phyloP scores from a whole-genome alignment of 2,329 filamentous ascomycete genomes.

The Microthyrium microscopicum region DNA sequence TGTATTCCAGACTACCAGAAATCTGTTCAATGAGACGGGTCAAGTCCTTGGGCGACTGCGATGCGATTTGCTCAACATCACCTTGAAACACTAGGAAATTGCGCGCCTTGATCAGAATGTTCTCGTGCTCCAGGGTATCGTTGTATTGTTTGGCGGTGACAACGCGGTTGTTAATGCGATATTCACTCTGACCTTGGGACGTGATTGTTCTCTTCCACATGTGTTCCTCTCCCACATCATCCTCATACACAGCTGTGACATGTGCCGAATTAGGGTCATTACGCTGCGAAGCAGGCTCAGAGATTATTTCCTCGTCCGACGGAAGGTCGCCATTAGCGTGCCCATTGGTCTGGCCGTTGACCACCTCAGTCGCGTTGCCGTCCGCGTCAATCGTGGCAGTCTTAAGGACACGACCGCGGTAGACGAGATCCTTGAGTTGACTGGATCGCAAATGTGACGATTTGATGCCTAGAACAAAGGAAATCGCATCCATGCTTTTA shows the following conservation, averaged over 20 bases:
- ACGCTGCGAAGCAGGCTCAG: conserved; percentile 45
- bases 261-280: conserved; percentile 86
- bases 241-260: conserved; percentile 99
- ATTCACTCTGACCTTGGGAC: conserved; percentile 74
- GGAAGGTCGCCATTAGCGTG: conserved; percentile 24
- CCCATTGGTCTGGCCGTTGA: conserved; percentile 34
- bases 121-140: conserved; percentile 76
- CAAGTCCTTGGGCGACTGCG: conserved; percentile 83
- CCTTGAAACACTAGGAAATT: conserved; percentile 98
- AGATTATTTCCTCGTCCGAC: conserved; percentile 30
- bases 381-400: conserved; percentile 87
- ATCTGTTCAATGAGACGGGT: conserved; percentile 94
- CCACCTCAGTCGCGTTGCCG: conserved; percentile 45
- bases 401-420: conserved; percentile 83
- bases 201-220: conserved; percentile 94
- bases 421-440: conserved; percentile 86
- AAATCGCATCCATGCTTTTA: conserved; percentile 94
- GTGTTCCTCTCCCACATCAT: conserved; percentile 88
- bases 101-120: conserved; percentile 92
- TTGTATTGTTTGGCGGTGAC: conserved; percentile 91
- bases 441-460: conserved; percentile 93
- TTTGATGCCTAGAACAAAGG: conserved; percentile 95
- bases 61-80: conserved; percentile 91
- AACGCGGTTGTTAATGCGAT: conserved; percentile 83
- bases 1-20: conserved; percentile 87